Evolutionary conservation across 176 grass and related monocot species (phyloP), one percentile per base, ranked within the genome.

Genomic region (Oryza rufipogon): DNA sequence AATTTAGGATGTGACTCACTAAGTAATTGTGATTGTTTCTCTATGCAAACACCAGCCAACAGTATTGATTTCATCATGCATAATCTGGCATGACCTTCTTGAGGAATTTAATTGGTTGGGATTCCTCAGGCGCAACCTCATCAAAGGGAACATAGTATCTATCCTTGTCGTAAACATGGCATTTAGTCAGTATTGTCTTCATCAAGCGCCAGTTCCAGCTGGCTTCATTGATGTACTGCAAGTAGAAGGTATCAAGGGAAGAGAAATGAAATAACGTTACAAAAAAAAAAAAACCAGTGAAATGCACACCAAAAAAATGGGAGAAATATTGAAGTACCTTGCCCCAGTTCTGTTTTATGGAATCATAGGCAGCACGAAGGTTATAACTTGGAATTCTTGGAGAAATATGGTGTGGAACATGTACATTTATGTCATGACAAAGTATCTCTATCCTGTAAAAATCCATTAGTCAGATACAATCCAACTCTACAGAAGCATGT

Each of bases 341-440:
- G 79, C 96, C 93, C 96, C 91, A 96, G 76, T 94, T 99, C 66
- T 99, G 86, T 87, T 84, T 89, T 79, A 96, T 91, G 81, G 93
- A 92, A 30, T 87, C 49, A 48, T 96, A 80, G 79, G 96, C 91
- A 76, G 83, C 91, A 20, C 78, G 88, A 65, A 99, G 91, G 76
- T 96, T 95, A 72, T 99, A 99, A 73, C 96, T 96, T 79, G 93
- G 96, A 75, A 99, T 99, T 86, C 89, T 94, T 71, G 93, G 89
- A 88, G 96, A 96, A 91, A 99, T 84, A 83, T 99, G 96, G 71
- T 99, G 96, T 33, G 96, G 96, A 6, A 99, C 94, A 78, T 99
- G 96, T 30, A 99, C 91, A 82, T 96, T 99, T 80, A 99, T 99
- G 78, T 99, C 89, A 89, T 99, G 96, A 75, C 96, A 99, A 89